Base-by-base conservation (phyloP, 148 eudicot species). In the Tetragonia tetragonoides region DNA sequence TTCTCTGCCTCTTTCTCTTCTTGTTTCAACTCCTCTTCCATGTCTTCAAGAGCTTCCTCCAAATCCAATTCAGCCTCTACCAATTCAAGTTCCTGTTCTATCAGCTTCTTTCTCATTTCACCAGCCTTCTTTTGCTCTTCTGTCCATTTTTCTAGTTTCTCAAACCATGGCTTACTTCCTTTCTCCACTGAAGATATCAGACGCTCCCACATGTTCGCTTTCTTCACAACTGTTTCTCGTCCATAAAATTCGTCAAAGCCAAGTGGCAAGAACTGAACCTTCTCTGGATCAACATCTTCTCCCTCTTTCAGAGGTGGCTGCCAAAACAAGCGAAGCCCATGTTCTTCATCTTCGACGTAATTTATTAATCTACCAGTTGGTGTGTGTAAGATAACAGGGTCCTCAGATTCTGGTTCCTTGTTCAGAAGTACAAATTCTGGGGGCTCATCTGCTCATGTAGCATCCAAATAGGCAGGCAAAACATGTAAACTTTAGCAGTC, bases 391-490 rank as follows among this genome's bases (percentile, higher is more conserved):
- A 94, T 91, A 42, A 94, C 83, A 37, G 97, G 98, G 81, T 94
- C 97, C 82, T 91, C 97, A 60, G 93, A 93, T 81, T 91, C 94
- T 5, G 94, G 98, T 79, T 91, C 97, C 84, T 92, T 89, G 80
- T 91, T 91, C 42, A 94, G 61, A 82, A 92, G 85, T 78, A 94
- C 70, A 79, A 94, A 94, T 73, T 94, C 97, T 10, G 93, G 93
- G 53, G 71, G 72, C 60, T 82, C 80, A 71, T 91, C 96, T 91
- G 87, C 72, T 73, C 40, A 82, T 49, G 51, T 68, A 66, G 70
- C 18, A 37, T 24, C 51, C 61, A 15, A 71, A 59, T 61, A 28
- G 28, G 38, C 28, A 40, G 20, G 62, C 34, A 41, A 72, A 23
- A 53, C n/a, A 60, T 12, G 49, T n/a, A 61, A 70, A 42, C 59